These are phyloP conservation scores for Phytophthora pistaciae DNA, from an alignment of 352 stramenopile species.

Conservation along the genomic window DNA sequence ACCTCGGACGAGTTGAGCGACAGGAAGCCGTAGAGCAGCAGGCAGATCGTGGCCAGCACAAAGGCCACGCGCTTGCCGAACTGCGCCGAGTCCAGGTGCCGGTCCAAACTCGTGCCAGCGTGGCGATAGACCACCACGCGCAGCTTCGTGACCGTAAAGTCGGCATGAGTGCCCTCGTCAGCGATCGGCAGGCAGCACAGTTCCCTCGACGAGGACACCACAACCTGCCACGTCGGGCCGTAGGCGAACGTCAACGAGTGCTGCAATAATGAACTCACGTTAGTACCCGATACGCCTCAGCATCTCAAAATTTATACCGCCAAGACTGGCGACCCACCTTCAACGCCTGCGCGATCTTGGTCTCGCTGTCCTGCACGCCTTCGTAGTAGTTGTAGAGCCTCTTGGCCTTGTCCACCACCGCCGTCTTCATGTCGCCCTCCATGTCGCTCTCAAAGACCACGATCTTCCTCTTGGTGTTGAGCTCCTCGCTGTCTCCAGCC, in stretches of 20 bases:
- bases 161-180: conserved; percentile 48
- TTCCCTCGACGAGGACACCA: conserved; percentile 62
- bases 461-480: conserved; percentile 49
- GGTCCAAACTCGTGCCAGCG: conserved; percentile 58
- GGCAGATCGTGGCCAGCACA: conserved; percentile 65
- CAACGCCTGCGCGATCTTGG: conserved; percentile 61
- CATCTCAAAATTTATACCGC: conserved; percentile 7
- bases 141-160: conserved; percentile 63
- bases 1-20: conserved; percentile 56
- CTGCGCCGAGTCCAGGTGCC: conserved; percentile 63
- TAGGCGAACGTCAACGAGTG: conserved; percentile 70
- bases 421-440: conserved; percentile 48
- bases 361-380: conserved; percentile 45
- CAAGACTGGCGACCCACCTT: conserved; percentile 58
- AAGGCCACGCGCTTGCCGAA: conserved; percentile 68
- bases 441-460: conserved; percentile 70
- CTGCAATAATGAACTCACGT: conserved; percentile 23
- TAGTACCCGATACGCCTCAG: conserved; percentile 3
- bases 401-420: conserved; percentile 48
- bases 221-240: conserved; percentile 78
- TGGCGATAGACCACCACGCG: conserved; percentile 82
- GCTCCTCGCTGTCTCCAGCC: conserved; percentile 5
- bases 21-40: conserved; percentile 72
- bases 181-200: conserved; percentile 67
- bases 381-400: conserved; percentile 53